phyloP scores from a whole-genome alignment of 148 eudicot genomes.

The Arctostaphylos glauca region DNA sequence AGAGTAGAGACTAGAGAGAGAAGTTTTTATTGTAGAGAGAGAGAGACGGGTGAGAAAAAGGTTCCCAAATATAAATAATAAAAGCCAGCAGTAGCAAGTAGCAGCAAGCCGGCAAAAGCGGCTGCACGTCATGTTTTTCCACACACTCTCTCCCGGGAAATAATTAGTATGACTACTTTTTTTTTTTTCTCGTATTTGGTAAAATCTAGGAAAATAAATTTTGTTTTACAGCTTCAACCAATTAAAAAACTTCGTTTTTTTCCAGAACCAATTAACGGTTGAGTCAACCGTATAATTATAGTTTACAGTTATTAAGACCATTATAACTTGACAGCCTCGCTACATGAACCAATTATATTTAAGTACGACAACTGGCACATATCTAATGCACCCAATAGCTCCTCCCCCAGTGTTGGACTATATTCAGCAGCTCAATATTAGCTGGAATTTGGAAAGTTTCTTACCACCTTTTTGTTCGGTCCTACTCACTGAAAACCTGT shows the following conservation, averaged over 20 bases:
- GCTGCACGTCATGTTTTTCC: conserved; percentile 1
- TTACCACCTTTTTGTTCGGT: no score
- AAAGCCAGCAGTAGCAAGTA: background rate
- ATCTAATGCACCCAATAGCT: background rate
- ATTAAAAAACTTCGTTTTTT: background rate
- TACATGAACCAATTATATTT: background rate
- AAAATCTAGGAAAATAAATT: background rate
- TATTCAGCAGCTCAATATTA: no score
- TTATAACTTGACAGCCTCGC: background rate
- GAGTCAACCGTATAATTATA: background rate
- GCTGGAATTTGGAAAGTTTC: no score
- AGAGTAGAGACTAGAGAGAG: background rate
- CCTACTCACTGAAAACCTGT: no score
- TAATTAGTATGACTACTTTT: background rate
- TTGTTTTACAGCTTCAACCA: background rate
- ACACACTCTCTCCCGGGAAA: conserved; percentile 2
- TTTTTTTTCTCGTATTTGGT: background rate
- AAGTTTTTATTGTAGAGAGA: background rate
- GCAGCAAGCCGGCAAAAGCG: conserved; percentile 10
- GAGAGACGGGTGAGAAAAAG: background rate
- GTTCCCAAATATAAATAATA: background rate
- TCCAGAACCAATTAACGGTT: background rate
- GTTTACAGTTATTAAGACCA: background rate
- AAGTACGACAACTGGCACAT: background rate
- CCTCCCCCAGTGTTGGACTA: background rate